Conservation (phyloP, 2,329 filamentous ascomycete genomes). For the Monilinia laxa region DNA sequence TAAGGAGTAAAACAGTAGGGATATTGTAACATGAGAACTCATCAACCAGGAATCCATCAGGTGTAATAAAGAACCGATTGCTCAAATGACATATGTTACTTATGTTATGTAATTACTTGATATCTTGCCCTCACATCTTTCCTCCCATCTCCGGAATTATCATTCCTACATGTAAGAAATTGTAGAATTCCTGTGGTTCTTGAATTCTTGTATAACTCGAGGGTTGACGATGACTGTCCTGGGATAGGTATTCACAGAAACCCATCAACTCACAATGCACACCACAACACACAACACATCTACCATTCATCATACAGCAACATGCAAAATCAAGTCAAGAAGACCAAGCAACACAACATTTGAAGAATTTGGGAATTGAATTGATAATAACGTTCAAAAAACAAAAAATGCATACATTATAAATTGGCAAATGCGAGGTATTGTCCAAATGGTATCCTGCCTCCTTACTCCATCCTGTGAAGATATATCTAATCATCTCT, state of each 20-base stretch:
- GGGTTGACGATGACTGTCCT: too few relatives aligned
- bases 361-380: not conserved
- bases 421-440: conserved; percentile 9
- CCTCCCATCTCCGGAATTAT: not conserved
- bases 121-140: too few relatives aligned
- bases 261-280: too few relatives aligned
- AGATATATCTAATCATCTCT: conserved; percentile 16
- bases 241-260: too few relatives aligned
- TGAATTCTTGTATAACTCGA: too few relatives aligned
- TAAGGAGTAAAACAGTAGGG: too few relatives aligned
- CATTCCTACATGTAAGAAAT: not conserved
- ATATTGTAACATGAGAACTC: not conserved
- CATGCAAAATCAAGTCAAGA: not conserved
- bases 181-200: not conserved
- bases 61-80: too few relatives aligned
- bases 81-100: too few relatives aligned
- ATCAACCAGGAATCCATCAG: not conserved
- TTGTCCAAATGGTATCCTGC: conserved; percentile 11
- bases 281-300: too few relatives aligned
- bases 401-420: conserved; percentile 15
- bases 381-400: not conserved
- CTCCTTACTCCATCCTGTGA: conserved; percentile 11
- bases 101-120: too few relatives aligned
- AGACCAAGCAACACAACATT: not conserved
- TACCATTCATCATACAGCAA: not conserved